Conservation (phyloP, 768 basidiomycete species). For the Lactarius hengduanensis region DNA sequence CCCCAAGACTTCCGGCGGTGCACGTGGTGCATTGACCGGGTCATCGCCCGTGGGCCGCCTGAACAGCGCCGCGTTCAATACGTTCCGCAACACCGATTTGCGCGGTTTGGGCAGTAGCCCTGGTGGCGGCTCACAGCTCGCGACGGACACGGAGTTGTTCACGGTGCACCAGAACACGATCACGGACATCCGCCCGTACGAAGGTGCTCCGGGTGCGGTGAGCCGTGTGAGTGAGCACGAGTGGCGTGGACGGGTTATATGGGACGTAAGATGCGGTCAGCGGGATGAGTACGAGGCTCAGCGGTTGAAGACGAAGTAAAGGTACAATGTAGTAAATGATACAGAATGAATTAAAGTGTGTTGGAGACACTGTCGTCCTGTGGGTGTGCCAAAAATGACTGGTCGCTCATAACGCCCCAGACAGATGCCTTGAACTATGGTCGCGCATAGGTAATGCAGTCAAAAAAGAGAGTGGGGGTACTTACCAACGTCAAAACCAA, state of each 20-base stretch:
- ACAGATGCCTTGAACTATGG: constrained; percentile 92
- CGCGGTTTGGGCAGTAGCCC: constrained; percentile 49
- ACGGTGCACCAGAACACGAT: constrained; percentile 99
- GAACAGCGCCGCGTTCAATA: constrained; percentile 90
- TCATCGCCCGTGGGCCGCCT: constrained; percentile 57
- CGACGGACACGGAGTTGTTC: constrained; percentile 67
- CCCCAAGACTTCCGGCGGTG: constrained; percentile 43
- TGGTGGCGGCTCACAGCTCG: constrained; percentile 37
- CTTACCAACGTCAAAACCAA: constrained; percentile 88
- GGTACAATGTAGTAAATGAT: constrained; percentile 16
- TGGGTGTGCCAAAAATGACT: constrained; percentile 40
- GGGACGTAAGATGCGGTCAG: constrained; percentile 62
- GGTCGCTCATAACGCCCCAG: constrained; percentile 89
- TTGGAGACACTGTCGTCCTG: constrained; percentile 18
- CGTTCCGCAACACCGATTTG: constrained; percentile 89
- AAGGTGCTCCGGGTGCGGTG: constrained; percentile 55
- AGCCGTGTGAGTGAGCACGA: constrained; percentile 85
- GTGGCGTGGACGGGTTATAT: constrained; percentile 95
- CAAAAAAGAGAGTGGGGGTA: constrained; percentile 11
- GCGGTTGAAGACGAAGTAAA: constrained; percentile 32
- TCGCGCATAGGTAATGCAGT: not conserved
- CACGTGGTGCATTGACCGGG: constrained; percentile 47
- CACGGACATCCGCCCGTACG: constrained; percentile 82
- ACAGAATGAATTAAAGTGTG: constrained; percentile 13
- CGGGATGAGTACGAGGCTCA: constrained; percentile 49